A percentile compares a stretch with the other conserved stretches of the same genome.
These are phyloP conservation scores for Darksidea phi DNA, from an alignment of 495 filamentous ascomycete genomes.

Conservation along the genomic window DNA sequence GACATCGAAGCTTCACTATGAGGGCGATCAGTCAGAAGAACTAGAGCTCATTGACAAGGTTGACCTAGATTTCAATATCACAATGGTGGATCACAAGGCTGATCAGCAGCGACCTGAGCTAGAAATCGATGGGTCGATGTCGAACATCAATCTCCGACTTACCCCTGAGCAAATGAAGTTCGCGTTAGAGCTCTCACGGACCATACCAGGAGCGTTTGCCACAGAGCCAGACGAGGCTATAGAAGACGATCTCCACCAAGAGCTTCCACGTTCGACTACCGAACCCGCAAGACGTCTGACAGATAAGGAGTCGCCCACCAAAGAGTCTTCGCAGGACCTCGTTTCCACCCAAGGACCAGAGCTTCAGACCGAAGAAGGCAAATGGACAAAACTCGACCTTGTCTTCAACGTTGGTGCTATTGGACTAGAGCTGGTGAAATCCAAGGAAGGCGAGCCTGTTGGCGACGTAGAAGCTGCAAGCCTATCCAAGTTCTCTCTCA, in stretches of 20 bases:
- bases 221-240: slow-evolving; percentile 68
- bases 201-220: slow-evolving; percentile 82
- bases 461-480: slow-evolving; percentile 76
- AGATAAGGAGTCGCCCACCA: slow-evolving; percentile 31
- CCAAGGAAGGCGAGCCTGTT: slow-evolving; percentile 69
- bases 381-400: slow-evolving; percentile 91
- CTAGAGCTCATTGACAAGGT: slow-evolving; percentile 96
- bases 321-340: slow-evolving; percentile 41
- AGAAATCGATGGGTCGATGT: slow-evolving; percentile 87
- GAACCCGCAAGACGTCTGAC: slow-evolving; percentile 50
- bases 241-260: slow-evolving; percentile 61
- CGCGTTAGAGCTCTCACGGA: slow-evolving; percentile 75
- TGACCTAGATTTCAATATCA: slow-evolving; percentile 87
- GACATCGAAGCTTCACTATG: slow-evolving; percentile 85
- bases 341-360: slow-evolving; percentile 63
- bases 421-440: slow-evolving; percentile 82
- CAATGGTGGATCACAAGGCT: slow-evolving; percentile 78
- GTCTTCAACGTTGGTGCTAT: slow-evolving; percentile 86
- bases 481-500: slow-evolving; percentile 87
- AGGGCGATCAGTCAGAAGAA: slow-evolving; percentile 69
- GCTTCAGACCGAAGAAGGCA: slow-evolving; percentile 60
- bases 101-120: slow-evolving; percentile 81
- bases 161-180: slow-evolving; percentile 91
- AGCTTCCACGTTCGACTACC: slow-evolving; percentile 58
- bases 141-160: slow-evolving; percentile 82